These are phyloP conservation scores for Akanthomyces dipterigenus DNA, from an alignment of 2,329 filamentous ascomycete species.

Conservation along the genomic window DNA sequence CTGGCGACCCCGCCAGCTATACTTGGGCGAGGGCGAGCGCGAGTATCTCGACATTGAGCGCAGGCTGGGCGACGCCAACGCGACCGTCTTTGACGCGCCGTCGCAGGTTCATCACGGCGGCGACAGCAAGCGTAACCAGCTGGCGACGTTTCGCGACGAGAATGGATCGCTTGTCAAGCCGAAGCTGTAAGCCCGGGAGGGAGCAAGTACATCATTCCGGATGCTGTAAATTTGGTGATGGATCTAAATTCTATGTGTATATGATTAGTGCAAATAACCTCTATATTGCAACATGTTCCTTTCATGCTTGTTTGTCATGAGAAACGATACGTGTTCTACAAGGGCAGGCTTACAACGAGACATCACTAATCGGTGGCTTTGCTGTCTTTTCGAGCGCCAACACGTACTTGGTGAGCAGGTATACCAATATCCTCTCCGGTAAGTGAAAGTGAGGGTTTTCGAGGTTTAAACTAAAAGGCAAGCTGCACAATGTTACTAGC, in stretches of 20 bases:
- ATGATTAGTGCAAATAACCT: background rate
- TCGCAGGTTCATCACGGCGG: constrained; percentile 32
- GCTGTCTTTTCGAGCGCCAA: too few species aligned
- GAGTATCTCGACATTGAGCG: constrained; percentile 34
- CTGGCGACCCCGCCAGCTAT: constrained; percentile 43
- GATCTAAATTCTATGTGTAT: background rate
- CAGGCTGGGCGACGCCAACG: constrained; percentile 26
- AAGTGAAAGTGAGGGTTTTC: too few species aligned
- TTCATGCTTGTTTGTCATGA: background rate
- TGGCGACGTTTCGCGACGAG: constrained; percentile 34
- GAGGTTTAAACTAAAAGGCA: background rate
- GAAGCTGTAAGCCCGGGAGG: constrained; percentile 15
- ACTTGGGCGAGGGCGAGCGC: constrained; percentile 37
- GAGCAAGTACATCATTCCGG: background rate
- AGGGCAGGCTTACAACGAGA: constrained; percentile 27
- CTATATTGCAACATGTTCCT: background rate
- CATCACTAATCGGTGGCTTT: too few species aligned
- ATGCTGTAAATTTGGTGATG: background rate
- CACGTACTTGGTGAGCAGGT: too few species aligned
- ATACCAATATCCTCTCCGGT: too few species aligned
- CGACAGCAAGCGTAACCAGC: constrained; percentile 34
- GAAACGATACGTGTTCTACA: background rate
- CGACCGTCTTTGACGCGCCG: constrained; percentile 29
- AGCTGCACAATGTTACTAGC: too few species aligned
- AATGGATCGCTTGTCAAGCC: constrained; percentile 24